Evolutionary conservation across 2,329 filamentous ascomycete species (phyloP), one percentile per base, ranked within the genome.

Genomic region (Colletotrichum trifolii): DNA sequence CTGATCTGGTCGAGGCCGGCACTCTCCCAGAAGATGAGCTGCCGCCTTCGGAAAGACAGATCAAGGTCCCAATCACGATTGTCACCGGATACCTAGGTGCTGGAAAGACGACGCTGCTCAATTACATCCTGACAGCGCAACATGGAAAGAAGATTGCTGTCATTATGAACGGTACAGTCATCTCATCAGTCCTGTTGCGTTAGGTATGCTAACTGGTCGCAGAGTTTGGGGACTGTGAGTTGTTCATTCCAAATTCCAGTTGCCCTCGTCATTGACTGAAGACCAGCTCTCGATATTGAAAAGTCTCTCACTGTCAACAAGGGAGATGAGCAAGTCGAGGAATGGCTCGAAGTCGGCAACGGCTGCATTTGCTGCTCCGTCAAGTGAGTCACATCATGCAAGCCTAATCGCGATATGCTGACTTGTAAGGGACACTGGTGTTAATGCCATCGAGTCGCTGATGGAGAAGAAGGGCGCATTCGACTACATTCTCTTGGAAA

Each of bases 71-170:
- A 15, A 93, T 96, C 68, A 95, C 92, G 1, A 94, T 96, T 68
- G 90, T 96, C 9, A 96, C 92, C 57, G 92, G 96, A 4, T 99
- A 99, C 74, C 86, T 99, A 4, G 96, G 96, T 15, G 93, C 96
- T 8, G 96, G 96, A 15, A 99, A 99, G 79, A 98, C 95, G 0
- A 98, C 95, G 0, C 79, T 98, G 36, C 83, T 99, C 64, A 98
- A 99, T 77, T 97, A 98, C 76, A 98, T 99, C 67, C 83, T 99
- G 56, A 97, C 91, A 35, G 94, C 94, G 63, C 90, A 95, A 67
- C 96, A 99, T 84, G 95, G 95, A 76, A 98, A 98, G 84, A 97
- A 94, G 74, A 96, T 99, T 76, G 96, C 96, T 10, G 96, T 99
- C 12, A 98, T 99, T 62, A 87, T 99, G 82, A 99, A 99, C 77